phyloP scores from a whole-genome alignment of 805 yeast genomes.

The Metschnikowia cerradonensis region DNA sequence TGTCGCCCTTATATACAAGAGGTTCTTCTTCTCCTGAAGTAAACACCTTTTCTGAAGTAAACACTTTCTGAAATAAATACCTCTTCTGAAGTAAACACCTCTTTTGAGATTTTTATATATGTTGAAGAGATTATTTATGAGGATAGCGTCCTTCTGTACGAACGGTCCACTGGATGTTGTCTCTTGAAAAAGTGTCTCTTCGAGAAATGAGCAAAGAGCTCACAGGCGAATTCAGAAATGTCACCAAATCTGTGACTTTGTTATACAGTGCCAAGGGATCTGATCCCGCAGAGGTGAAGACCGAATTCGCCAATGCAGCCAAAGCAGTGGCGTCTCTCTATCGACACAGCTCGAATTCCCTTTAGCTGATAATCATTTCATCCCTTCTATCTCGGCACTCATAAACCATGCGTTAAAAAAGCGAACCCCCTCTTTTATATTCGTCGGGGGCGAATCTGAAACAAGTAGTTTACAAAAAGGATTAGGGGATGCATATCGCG shows the following conservation, averaged over 20 bases:
- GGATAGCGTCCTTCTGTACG: too few relatives aligned
- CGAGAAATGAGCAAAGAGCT: constrained; percentile 49
- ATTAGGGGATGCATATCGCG: neutral
- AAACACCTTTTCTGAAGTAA: too few relatives aligned
- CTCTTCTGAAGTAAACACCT: too few relatives aligned
- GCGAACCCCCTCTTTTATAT: neutral
- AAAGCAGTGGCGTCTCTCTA: constrained; percentile 49
- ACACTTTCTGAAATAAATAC: too few relatives aligned
- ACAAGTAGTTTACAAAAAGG: neutral
- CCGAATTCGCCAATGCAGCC: constrained; percentile 40
- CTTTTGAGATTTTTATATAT: too few relatives aligned
- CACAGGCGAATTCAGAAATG: constrained; percentile 58
- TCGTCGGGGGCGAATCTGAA: neutral
- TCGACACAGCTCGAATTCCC: constrained; percentile 52
- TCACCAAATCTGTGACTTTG: constrained; percentile 68
- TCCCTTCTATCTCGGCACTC: too few relatives aligned
- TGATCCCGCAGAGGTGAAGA: constrained; percentile 7
- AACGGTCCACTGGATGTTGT: constrained; percentile 9
- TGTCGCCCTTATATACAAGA: too few relatives aligned
- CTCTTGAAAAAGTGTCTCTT: constrained; percentile 46
- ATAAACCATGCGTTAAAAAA: too few relatives aligned
- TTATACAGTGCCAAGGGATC: constrained; percentile 25
- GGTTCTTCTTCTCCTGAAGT: too few relatives aligned
- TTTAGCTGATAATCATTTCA: too few relatives aligned
- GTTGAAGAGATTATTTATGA: too few relatives aligned